Evolutionary conservation across 441 rosid genomes (phyloP).

Genomic region (Cnidoscolus chayamansa): DNA sequence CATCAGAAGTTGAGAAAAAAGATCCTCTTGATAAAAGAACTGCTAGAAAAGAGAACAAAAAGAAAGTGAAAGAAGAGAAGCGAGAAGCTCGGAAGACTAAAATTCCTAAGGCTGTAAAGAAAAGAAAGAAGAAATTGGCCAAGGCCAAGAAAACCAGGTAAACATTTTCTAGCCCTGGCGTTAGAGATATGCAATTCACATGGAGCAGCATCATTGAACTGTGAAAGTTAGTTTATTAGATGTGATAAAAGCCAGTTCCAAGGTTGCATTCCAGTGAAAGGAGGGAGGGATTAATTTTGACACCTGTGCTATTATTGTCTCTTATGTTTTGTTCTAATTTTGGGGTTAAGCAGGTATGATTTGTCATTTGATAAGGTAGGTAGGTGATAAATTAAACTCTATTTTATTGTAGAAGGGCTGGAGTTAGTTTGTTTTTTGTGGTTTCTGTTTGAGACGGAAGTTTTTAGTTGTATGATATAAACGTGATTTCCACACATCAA

Average conservation of each 20-base stretch:
- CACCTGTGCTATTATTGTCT: neutral
- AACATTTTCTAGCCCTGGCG: neutral
- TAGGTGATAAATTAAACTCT: neutral
- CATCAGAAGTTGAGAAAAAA: slow-evolving; percentile 25
- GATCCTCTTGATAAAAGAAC: slow-evolving; percentile 60
- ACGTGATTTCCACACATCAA: no score
- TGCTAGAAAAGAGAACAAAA: slow-evolving; percentile 89
- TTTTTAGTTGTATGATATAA: no score
- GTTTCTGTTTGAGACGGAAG: neutral
- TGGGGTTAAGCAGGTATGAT: neutral
- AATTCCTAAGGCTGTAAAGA: slow-evolving; percentile 84
- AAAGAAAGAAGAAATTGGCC: slow-evolving; percentile 81
- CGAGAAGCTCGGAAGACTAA: slow-evolving; percentile 76
- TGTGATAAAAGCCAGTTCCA: neutral
- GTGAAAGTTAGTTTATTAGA: neutral
- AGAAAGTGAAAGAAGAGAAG: slow-evolving; percentile 90
- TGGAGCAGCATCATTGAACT: neutral
- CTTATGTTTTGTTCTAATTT: neutral
- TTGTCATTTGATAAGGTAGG: neutral
- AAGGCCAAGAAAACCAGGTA: slow-evolving; percentile 73
- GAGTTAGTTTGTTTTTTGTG: no score
- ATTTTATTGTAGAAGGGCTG: neutral
- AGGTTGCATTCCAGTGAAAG: no score
- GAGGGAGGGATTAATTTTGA: neutral
- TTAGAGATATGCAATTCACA: neutral